Base-by-base conservation (phyloP, 2,329 filamentous ascomycete species). In the Penicillium sp. region DNA sequence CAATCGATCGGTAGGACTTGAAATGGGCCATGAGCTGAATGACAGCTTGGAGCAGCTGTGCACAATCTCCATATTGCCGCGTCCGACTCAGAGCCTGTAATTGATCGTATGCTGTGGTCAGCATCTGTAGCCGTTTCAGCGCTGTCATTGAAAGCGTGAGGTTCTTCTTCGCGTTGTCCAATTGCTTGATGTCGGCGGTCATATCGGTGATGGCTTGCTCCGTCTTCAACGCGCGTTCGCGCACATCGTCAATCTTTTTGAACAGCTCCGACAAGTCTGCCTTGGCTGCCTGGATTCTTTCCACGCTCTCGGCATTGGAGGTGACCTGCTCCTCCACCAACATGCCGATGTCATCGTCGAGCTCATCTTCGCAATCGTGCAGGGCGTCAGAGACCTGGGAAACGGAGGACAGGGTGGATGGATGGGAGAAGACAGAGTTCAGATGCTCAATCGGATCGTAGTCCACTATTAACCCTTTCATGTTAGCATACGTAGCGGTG, bases 81-180 rank as follows among this genome's bases (percentile, higher is more conserved):
- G 89, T 88, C 74, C 90, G 90, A 62, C 90, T 89, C 62, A 97
- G 80, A 2, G 86, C 90, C 55, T 90, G 85, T 54, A 99, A 81
- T 77, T 99, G 94, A 71, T 97, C 94, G 75, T 97, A 99, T n/a
- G 94, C 94, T 3, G 94, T 97, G 5, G 94, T 97, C 70, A 99
- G 79, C 94, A 99, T 99, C 81, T 99, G 94, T 65, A 99, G 82
- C 44, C 94, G 84, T 79, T 99, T 99, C 67, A 99, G 80, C 21
- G 93, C 93, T 42, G 94, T 99, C 94, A 99, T 99, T 62, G 92
- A 97, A 50, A 96, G 82, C 9, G 94, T 97, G 58, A 99, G 82
- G 75, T 99, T 99, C 74, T 89, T 89, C 80, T 99, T 99, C 36
- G 94, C 97, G 73, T 90, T 90, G 75, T 99, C 94, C 61, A 99